Conservation (phyloP, 768 basidiomycete species). For the Mycena vulgaris region DNA sequence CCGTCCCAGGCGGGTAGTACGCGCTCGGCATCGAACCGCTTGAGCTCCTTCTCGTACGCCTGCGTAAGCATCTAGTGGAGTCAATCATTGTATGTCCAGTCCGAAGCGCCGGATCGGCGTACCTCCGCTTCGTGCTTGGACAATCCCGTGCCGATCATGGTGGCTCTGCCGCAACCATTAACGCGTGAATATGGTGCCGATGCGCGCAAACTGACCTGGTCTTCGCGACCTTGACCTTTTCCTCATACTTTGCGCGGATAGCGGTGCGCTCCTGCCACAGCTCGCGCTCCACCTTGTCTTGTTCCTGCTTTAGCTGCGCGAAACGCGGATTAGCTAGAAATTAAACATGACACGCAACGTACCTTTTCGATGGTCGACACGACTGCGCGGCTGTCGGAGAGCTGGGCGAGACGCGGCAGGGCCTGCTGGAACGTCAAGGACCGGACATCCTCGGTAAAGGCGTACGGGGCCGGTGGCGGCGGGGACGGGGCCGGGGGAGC, state of each 20-base stretch:
- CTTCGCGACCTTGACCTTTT: constrained; percentile 77
- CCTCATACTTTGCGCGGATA: constrained; percentile 77
- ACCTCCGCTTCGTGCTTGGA: constrained; percentile 82
- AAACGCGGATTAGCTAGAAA: neutral
- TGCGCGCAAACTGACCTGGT: constrained; percentile 67
- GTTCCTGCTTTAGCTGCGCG: constrained; percentile 79
- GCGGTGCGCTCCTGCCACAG: constrained; percentile 78
- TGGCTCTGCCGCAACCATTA: constrained; percentile 64
- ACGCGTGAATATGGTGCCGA: neutral
- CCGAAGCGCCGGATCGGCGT: constrained; percentile 38
- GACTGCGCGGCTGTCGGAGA: constrained; percentile 70
- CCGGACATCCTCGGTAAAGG: constrained; percentile 55
- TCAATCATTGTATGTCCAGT: neutral
- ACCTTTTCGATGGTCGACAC: constrained; percentile 69
- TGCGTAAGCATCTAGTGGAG: constrained; percentile 72
- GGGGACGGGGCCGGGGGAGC: constrained; percentile 26
- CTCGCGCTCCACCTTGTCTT: constrained; percentile 76
- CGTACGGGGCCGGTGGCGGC: neutral
- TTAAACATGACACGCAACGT: constrained; percentile 15
- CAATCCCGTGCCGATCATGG: constrained; percentile 73
- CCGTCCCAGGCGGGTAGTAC: constrained; percentile 84
- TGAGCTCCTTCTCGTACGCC: constrained; percentile 75
- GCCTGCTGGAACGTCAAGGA: constrained; percentile 78
- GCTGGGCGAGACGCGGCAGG: constrained; percentile 72
- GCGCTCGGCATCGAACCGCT: constrained; percentile 78